A percentile compares a stretch with the other conserved stretches of the same genome.
Conservation (phyloP, 208 protist genomes). For the Crithidia thermophila region DNA sequence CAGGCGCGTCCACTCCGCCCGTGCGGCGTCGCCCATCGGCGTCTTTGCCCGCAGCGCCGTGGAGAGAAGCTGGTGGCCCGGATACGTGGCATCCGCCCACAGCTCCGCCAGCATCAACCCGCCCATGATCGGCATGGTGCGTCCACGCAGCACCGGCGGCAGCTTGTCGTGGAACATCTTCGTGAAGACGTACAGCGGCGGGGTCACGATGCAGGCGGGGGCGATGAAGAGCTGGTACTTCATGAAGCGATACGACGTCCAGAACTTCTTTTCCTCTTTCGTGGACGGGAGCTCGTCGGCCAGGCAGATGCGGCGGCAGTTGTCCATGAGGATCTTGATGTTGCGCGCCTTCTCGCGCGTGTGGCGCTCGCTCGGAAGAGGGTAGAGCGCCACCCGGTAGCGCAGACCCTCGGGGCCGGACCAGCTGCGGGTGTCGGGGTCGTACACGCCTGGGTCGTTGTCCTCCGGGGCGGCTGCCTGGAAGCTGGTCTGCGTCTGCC, state of each 20-base stretch:
- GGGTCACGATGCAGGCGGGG: slow-evolving; percentile 70
- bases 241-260: slow-evolving; percentile 88
- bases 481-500: slow-evolving; percentile 72
- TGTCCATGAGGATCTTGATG: slow-evolving; percentile 91
- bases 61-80: slow-evolving; percentile 79
- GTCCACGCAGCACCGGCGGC: slow-evolving; percentile 59
- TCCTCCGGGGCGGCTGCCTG: slow-evolving; percentile 66
- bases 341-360: slow-evolving; percentile 83
- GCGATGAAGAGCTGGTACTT: slow-evolving; percentile 89
- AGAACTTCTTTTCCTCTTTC: slow-evolving; percentile 86
- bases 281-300: slow-evolving; percentile 87
- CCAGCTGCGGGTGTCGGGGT: slow-evolving; percentile 76
- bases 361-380: slow-evolving; percentile 86
- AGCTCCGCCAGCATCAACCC: slow-evolving; percentile 72
- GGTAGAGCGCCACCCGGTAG: slow-evolving; percentile 82
- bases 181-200: slow-evolving; percentile 86
- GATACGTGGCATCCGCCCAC: slow-evolving; percentile 87
- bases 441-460: slow-evolving; percentile 60
- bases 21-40: slow-evolving; percentile 89
- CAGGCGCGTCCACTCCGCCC: slow-evolving; percentile 88
- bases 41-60: slow-evolving; percentile 82
- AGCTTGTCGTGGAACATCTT: slow-evolving; percentile 83
- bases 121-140: slow-evolving; percentile 69
- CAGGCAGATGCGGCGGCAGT: slow-evolving; percentile 81
- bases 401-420: slow-evolving; percentile 68